Percentiles rank a stretch among this genome's conserved stretches.
These are phyloP conservation scores for Fraxinus velutina DNA, from an alignment of 305 asterid genomes.

Conservation along the genomic window DNA sequence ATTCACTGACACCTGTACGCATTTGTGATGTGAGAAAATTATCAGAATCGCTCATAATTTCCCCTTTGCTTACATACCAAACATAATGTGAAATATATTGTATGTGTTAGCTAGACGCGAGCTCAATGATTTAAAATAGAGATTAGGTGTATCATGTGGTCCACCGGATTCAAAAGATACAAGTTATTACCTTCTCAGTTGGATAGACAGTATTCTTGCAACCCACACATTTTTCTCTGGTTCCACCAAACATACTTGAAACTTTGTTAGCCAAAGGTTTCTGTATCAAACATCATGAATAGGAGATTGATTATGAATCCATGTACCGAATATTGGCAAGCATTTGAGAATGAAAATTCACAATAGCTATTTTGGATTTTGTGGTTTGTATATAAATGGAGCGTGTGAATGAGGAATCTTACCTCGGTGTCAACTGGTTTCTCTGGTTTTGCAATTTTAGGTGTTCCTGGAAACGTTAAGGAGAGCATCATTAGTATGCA, in stretches of 20 bases:
- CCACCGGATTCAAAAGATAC: background rate
- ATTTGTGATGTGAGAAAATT: background rate
- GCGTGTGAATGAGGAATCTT: slow-evolving; percentile 8
- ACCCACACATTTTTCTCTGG: slow-evolving; percentile 85
- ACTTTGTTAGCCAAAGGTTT: slow-evolving; percentile 72
- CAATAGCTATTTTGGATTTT: background rate
- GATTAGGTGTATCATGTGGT: background rate
- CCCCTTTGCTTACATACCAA: background rate
- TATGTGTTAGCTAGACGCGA: background rate
- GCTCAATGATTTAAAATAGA: background rate
- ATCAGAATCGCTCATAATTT: background rate
- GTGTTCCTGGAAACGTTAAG: slow-evolving; percentile 56
- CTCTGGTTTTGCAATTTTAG: slow-evolving; percentile 85
- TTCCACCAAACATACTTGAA: slow-evolving; percentile 87
- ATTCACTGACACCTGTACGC: slow-evolving; percentile 74
- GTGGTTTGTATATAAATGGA: background rate
- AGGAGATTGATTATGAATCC: slow-evolving; percentile 1
- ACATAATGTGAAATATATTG: background rate
- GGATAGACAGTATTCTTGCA: slow-evolving; percentile 88
- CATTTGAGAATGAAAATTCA: slow-evolving; percentile 1
- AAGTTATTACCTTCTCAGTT: slow-evolving; percentile 69
- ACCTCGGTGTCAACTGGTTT: slow-evolving; percentile 67
- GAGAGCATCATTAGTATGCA: background rate
- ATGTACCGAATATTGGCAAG: background rate
- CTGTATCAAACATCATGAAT: slow-evolving; percentile 35